phyloP scores from a whole-genome alignment of 2,329 filamentous ascomycete genomes.

The Blastomyces parvus region DNA sequence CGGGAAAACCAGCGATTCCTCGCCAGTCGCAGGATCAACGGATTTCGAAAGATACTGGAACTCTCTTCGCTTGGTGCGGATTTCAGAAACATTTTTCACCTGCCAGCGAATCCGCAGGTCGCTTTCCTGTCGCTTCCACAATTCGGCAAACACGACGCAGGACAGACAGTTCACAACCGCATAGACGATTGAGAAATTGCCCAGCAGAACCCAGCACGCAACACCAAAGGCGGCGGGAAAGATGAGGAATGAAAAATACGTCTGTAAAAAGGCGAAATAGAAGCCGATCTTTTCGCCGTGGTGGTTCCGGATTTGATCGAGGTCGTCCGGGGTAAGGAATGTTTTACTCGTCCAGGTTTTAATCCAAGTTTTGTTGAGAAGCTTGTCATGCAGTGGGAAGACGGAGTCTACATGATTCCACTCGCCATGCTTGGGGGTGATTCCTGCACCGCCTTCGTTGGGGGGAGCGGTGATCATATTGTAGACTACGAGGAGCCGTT shows the following conservation, averaged over 20 bases:
- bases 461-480: constrained; percentile 67
- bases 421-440: constrained; percentile 57
- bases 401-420: constrained; percentile 66
- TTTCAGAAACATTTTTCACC: constrained; percentile 70
- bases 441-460: constrained; percentile 68
- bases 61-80: constrained; percentile 66
- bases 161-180: constrained; percentile 71
- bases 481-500: constrained; percentile 79
- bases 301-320: constrained; percentile 65
- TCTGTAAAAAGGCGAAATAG: constrained; percentile 90
- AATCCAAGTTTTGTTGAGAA: constrained; percentile 66
- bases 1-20: constrained; percentile 66
- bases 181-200: constrained; percentile 74
- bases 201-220: constrained; percentile 69
- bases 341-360: constrained; percentile 65
- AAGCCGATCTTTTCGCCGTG: constrained; percentile 79
- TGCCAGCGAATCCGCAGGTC: constrained; percentile 84
- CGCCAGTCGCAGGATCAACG: constrained; percentile 72
- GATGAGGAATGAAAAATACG: constrained; percentile 78
- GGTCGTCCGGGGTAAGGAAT: constrained; percentile 52
- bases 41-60: constrained; percentile 71
- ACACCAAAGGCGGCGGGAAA: constrained; percentile 72
- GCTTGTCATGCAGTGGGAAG: constrained; percentile 69
- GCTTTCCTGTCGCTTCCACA: constrained; percentile 87
- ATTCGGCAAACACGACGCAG: constrained; percentile 84